Conservation (phyloP, 129 eudicot genomes). For the Centrapalus pauciflorus region DNA sequence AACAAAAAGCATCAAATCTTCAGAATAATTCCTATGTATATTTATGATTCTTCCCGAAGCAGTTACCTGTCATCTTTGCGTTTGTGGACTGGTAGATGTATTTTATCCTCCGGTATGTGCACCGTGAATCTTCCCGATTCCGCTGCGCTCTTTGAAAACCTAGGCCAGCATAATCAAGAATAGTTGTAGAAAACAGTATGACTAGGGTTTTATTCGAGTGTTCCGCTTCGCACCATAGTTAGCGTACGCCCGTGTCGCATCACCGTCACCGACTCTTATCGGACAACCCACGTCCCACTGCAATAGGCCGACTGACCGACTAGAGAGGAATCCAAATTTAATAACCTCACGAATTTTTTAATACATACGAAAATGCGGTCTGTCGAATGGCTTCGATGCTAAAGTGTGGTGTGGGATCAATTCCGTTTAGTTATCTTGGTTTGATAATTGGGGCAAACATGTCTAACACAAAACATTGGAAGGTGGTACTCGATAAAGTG, state of each 20-base stretch:
- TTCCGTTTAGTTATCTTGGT: too few relatives aligned
- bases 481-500: too few relatives aligned
- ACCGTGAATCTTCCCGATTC: constrained; percentile 21
- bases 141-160: constrained; percentile 14
- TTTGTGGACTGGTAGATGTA: neutral
- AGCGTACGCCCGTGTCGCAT: neutral
- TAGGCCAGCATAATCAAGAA: constrained; percentile 1
- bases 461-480: too few relatives aligned
- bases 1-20: neutral
- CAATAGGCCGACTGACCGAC: too few relatives aligned
- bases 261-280: constrained; percentile 5
- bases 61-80: constrained; percentile 24
- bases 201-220: constrained; percentile 18
- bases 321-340: too few relatives aligned
- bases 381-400: too few relatives aligned
- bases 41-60: constrained; percentile 5
- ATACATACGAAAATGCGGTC: too few relatives aligned
- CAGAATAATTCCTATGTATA: neutral
- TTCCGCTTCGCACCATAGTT: constrained; percentile 9
- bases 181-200: constrained; percentile 1
- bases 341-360: too few relatives aligned
- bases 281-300: too few relatives aligned
- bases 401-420: too few relatives aligned
- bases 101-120: constrained; percentile 5
- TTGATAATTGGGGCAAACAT: too few relatives aligned